These are phyloP conservation scores for Tribonema minus DNA, from an alignment of 108 stramenopile species.

Conservation along the genomic window DNA sequence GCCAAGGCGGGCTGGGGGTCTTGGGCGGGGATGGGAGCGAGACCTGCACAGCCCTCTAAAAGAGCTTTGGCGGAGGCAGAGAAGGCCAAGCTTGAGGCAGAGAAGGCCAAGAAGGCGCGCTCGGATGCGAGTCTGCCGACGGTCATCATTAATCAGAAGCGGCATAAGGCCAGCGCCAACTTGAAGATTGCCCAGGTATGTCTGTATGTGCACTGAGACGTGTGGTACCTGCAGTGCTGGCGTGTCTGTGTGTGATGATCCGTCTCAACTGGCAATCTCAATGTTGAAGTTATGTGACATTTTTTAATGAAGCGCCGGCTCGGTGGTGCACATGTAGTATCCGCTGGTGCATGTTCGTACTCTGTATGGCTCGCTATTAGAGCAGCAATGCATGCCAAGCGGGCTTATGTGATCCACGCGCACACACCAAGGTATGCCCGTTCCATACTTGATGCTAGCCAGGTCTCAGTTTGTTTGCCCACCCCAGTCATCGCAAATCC, in stretches of 20 bases:
- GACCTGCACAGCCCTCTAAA: not conserved
- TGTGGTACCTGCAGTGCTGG: not conserved
- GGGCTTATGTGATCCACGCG: too few relatives aligned
- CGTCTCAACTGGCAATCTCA: not conserved
- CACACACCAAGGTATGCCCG: too few relatives aligned
- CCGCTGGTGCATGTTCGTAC: too few relatives aligned
- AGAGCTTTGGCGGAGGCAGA: not conserved
- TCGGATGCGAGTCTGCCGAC: conserved; percentile 74
- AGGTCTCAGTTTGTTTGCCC: too few relatives aligned
- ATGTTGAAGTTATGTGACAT: too few relatives aligned
- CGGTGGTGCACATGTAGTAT: too few relatives aligned
- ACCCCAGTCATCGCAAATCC: too few relatives aligned
- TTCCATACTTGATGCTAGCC: too few relatives aligned
- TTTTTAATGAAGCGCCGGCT: too few relatives aligned
- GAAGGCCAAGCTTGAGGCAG: conserved; percentile 27
- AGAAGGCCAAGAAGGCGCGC: conserved; percentile 62
- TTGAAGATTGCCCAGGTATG: not conserved
- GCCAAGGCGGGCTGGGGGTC: conserved; percentile 39
- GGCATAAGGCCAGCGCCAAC: conserved; percentile 76
- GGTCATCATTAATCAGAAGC: conserved; percentile 88
- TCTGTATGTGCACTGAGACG: too few relatives aligned
- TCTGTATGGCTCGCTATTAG: too few relatives aligned
- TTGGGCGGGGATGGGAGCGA: conserved; percentile 36
- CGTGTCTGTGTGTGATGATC: not conserved
- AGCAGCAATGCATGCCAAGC: too few relatives aligned